Conservation (phyloP, 768 basidiomycete species). For the Leucocoprinus leucothites region DNA sequence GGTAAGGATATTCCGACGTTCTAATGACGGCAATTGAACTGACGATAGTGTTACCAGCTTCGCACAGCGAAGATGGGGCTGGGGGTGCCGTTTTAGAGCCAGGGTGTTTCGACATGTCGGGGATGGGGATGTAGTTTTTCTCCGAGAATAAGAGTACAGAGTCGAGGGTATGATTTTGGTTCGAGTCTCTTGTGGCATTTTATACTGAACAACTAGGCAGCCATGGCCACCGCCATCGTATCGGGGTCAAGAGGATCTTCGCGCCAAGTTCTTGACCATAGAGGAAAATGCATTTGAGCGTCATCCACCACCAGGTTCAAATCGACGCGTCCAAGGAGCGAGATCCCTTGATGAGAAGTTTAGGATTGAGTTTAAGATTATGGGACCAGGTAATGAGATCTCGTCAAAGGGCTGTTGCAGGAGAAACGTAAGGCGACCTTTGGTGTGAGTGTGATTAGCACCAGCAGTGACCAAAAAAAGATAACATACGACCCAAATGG, state of each 20-base stretch:
- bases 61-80: neutral
- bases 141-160: neutral
- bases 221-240: slow-evolving; percentile 19
- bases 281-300: slow-evolving; percentile 22
- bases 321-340: neutral
- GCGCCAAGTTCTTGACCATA: slow-evolving; percentile 21
- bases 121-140: neutral
- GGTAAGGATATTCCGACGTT: neutral
- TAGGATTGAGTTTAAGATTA: slow-evolving; percentile 11
- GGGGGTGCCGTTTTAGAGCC: neutral
- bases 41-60: neutral
- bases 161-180: neutral
- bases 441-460: slow-evolving; percentile 21
- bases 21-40: neutral
- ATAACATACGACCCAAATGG: slow-evolving; percentile 1
- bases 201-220: slow-evolving; percentile 27
- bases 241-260: slow-evolving; percentile 24
- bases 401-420: neutral
- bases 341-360: slow-evolving; percentile 3
- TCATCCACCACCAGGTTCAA: slow-evolving; percentile 3
- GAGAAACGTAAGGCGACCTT: slow-evolving; percentile 9
- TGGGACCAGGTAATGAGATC: slow-evolving; percentile 7
- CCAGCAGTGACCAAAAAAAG: slow-evolving; percentile 20
- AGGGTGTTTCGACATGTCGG: neutral
- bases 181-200: slow-evolving; percentile 16